phyloP scores from a whole-genome alignment of 768 basidiomycete genomes.

The Chalciporus sphaerocephalus region DNA sequence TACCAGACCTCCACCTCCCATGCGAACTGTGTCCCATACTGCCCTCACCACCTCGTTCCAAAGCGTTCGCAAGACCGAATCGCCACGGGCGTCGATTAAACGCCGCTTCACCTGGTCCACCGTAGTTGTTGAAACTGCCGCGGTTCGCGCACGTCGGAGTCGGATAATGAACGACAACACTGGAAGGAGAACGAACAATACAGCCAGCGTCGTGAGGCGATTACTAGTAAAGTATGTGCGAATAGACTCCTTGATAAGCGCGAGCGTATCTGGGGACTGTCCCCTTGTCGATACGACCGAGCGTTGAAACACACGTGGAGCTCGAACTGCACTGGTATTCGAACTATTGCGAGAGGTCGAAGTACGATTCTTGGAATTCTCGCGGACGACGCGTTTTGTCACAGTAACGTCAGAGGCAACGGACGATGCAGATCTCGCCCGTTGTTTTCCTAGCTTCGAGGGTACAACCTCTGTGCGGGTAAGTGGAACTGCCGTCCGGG shows the following conservation, averaged over 20 bases:
- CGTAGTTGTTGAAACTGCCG: constrained; percentile 31
- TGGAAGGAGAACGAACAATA: constrained; percentile 41
- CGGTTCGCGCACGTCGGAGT: constrained; percentile 39
- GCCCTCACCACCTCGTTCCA: constrained; percentile 52
- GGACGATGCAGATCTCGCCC: constrained; percentile 22
- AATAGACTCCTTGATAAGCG: constrained; percentile 47
- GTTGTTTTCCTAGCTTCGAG: constrained; percentile 13
- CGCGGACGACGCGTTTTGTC: constrained; percentile 15
- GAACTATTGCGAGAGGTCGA: constrained; percentile 12
- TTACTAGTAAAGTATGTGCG: constrained; percentile 45
- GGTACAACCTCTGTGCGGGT: constrained; percentile 2
- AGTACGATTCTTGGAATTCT: constrained; percentile 4
- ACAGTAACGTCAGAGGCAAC: constrained; percentile 24
- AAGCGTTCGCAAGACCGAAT: constrained; percentile 36
- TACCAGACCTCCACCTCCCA: constrained; percentile 74
- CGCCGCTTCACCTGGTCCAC: constrained; percentile 57
- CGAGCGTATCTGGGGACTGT: constrained; percentile 27
- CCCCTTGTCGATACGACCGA: constrained; percentile 12
- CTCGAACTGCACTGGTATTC: constrained; percentile 13
- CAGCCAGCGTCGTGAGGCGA: constrained; percentile 43
- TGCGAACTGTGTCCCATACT: constrained; percentile 62
- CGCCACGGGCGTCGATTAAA: constrained; percentile 40
- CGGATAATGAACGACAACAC: constrained; percentile 48
- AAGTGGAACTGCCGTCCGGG: constrained; percentile 62
- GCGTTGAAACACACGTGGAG: constrained; percentile 2